Evolutionary conservation across 1,139 yeast genomes (phyloP).

Genomic region (Saccharomyces hybrid): DNA sequence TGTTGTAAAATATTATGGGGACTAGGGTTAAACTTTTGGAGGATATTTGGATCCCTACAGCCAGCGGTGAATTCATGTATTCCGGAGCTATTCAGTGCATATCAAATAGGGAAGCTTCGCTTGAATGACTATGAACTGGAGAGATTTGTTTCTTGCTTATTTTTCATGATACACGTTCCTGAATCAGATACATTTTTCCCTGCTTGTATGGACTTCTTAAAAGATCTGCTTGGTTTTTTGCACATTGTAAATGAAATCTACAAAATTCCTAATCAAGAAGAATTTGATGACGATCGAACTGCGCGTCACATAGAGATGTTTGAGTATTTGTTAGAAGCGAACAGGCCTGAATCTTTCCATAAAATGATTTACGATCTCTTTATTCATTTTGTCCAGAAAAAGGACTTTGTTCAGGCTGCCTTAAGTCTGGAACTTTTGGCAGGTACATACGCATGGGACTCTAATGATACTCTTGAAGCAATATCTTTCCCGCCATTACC

Average conservation of each 20-base stretch:
- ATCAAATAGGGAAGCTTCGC: conserved; percentile 21
- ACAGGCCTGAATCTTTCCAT: conserved; percentile 73
- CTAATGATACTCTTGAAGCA: conserved; percentile 48
- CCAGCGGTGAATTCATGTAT: conserved; percentile 17
- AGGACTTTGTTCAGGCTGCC: conserved; percentile 75
- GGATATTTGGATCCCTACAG: conserved; percentile 12
- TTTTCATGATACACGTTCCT: conserved; percentile 30
- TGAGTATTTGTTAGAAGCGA: conserved; percentile 69
- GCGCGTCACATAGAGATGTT: conserved; percentile 73
- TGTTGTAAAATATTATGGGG: conserved; percentile 70
- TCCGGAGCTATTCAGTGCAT: conserved; percentile 25
- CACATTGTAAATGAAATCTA: conserved; percentile 60
- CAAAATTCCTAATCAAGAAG: conserved; percentile 73
- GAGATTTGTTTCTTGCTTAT: conserved; percentile 16
- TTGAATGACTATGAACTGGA: conserved; percentile 21
- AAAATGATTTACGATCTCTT: conserved; percentile 71
- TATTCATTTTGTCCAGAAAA: conserved; percentile 52
- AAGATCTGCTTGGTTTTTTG: conserved; percentile 55
- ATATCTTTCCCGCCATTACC: conserved; percentile 67
- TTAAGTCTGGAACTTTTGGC: conserved; percentile 72
- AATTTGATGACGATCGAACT: conserved; percentile 80
- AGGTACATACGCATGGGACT: conserved; percentile 70
- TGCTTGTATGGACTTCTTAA: conserved; percentile 46
- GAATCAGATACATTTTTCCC: conserved; percentile 60
- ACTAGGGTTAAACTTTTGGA: conserved; percentile 31